Conservation (phyloP, 306 rosid genomes). For the Medicago arabica region DNA sequence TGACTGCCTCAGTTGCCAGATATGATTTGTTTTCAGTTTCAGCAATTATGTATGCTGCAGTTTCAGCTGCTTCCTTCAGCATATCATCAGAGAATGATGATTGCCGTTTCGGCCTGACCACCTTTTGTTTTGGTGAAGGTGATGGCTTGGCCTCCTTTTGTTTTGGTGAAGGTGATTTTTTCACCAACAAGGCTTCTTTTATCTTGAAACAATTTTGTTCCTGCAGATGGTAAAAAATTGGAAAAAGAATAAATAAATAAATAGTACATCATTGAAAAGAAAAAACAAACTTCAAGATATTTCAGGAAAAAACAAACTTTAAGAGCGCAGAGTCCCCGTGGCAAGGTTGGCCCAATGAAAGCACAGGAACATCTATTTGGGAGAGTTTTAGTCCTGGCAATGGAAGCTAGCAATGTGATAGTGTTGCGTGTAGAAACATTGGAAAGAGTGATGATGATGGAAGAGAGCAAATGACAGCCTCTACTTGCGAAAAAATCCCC, state of each 20-base stretch:
- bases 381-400: background rate
- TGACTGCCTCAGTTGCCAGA: conserved; percentile 15
- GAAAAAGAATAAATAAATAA: background rate
- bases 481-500: background rate
- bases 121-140: conserved; percentile 19
- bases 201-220: conserved; percentile 15
- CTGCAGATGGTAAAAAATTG: conserved; percentile 15
- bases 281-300: background rate
- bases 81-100: background rate
- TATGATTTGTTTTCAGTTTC: conserved; percentile 8
- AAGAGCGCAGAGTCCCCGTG: background rate
- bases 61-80: conserved; percentile 8
- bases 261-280: background rate
- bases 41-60: background rate
- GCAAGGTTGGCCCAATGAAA: background rate
- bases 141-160: background rate
- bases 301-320: background rate
- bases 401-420: background rate
- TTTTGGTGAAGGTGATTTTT: conserved; percentile 8
- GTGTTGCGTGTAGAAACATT: background rate
- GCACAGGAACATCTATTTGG: background rate
- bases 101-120: background rate
- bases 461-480: background rate
- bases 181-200: background rate
- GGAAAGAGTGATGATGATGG: background rate